Base-by-base conservation (phyloP, 805 yeast species). In the Lachancea fermentati region DNA sequence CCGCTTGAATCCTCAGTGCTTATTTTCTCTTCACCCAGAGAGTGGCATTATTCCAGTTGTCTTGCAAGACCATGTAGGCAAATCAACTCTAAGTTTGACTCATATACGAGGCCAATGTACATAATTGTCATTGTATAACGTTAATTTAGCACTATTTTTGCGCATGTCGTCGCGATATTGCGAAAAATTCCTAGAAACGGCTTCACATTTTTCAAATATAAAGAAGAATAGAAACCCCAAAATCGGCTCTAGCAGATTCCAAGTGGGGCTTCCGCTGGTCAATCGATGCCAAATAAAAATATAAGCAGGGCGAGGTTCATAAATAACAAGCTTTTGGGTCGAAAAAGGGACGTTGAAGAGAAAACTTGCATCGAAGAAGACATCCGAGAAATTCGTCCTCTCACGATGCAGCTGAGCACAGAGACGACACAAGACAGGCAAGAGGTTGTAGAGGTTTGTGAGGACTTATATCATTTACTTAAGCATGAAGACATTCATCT, bases 391-490 rank as follows among this genome's bases (percentile, higher is more conserved):
- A 40, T 49, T n/a, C 35, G 45, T 18, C 30, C 46, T 3, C 28
- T 48, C 12, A 50, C 49, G 46, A 54, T 50, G 32, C 55, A 50
- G 34, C 32, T 56, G 11, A 53, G 52, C 19, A 60, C 65, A 2
- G 63, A 56, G 17, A 60, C 64, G 2, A 54, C 57, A 1, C 37
- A 35, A 13, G 63, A 52, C 14, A 51, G 60, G 15, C 44, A 51
- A 15, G 48, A 51, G 11, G 58, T 54, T 2, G 26, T 56, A 6
- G 43, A 52, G 4, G 48, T 36, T 7, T 56, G 63, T 31, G 29
- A 39, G 14, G 40, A 41, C 12, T 45, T 57, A 9, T 44, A 32
- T 22, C 40, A 44, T 2, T 18, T 26, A 5, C 30, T 34, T 5
- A 28, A 34, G 16, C 32, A 45, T 2, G 36, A 22, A 12, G 33